These are phyloP conservation scores for Choanephora cucurbitarum DNA, from an alignment of 371 early-diverging fungal genomes.

Conservation along the genomic window DNA sequence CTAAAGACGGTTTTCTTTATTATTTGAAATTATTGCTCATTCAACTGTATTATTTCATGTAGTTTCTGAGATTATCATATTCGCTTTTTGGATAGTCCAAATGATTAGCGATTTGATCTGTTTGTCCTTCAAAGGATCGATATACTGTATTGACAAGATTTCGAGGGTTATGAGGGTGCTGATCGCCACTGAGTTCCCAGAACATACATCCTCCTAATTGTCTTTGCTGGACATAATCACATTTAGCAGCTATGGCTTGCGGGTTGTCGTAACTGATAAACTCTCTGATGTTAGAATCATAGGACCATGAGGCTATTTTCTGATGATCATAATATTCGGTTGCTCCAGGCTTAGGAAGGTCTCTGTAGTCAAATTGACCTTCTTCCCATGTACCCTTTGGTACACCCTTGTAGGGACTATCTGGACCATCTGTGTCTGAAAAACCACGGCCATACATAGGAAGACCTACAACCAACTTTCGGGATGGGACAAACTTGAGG, in stretches of 20 bases:
- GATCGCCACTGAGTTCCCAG: slow-evolving; percentile 80
- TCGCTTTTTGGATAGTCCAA: slow-evolving; percentile 47
- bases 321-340: slow-evolving; percentile 68
- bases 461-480: slow-evolving; percentile 82
- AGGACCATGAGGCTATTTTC: slow-evolving; percentile 74
- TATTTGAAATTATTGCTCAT: not conserved
- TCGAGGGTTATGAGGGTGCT: slow-evolving; percentile 38
- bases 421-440: slow-evolving; percentile 72
- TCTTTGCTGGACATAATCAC: slow-evolving; percentile 63
- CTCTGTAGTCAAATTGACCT: slow-evolving; percentile 79
- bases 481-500: slow-evolving; percentile 62
- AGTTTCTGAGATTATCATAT: slow-evolving; percentile 50
- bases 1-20: too few relatives aligned
- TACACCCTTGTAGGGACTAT: slow-evolving; percentile 59
- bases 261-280: slow-evolving; percentile 84
- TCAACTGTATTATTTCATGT: slow-evolving; percentile 12
- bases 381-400: slow-evolving; percentile 83
- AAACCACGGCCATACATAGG: slow-evolving; percentile 88
- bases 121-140: slow-evolving; percentile 32
- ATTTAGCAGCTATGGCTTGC: slow-evolving; percentile 69
- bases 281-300: slow-evolving; percentile 64
- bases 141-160: slow-evolving; percentile 49
- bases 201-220: slow-evolving; percentile 84
- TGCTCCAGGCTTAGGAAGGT: slow-evolving; percentile 67
- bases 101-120: slow-evolving; percentile 51